These are phyloP conservation scores for Isatis tinctoria DNA, from an alignment of 345 rosid species.

Conservation along the genomic window DNA sequence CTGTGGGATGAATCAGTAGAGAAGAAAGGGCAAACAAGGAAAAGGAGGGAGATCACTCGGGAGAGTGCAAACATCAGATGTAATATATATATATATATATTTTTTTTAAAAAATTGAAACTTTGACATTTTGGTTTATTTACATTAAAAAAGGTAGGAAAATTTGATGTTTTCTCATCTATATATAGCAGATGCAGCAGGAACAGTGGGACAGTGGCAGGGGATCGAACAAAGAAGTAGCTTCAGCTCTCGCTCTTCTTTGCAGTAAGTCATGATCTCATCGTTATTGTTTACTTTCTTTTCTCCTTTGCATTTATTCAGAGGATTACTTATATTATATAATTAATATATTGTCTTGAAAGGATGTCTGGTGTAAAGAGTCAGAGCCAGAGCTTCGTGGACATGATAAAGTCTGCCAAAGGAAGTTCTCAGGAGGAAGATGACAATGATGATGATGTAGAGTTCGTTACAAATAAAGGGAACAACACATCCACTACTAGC, in stretches of 20 bases:
- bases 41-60: conserved; percentile 55
- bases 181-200: conserved; percentile 36
- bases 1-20: conserved; percentile 62
- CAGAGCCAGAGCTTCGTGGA: conserved; percentile 83
- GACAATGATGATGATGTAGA: conserved; percentile 55
- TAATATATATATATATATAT: too few species aligned
- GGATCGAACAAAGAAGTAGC: conserved; percentile 47
- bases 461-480: conserved; percentile 51
- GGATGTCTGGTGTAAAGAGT: conserved; percentile 48
- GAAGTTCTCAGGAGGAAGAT: conserved; percentile 50
- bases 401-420: conserved; percentile 69
- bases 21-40: conserved; percentile 70
- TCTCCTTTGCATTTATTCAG: background rate
- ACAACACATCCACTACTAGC: conserved; percentile 15
- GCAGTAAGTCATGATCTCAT: conserved; percentile 42
- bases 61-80: conserved; percentile 30
- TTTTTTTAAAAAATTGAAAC: background rate
- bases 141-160: background rate
- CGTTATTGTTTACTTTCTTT: background rate
- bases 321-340: background rate
- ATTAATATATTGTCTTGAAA: conserved; percentile 16
- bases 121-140: background rate
- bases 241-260: conserved; percentile 57
- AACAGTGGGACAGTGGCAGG: conserved; percentile 41
- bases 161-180: background rate